A percentile compares a stretch with the other conserved stretches of the same genome.
Evolutionary conservation across 2,329 filamentous ascomycete genomes (phyloP).

Genomic region (Calonectria pteridis): DNA sequence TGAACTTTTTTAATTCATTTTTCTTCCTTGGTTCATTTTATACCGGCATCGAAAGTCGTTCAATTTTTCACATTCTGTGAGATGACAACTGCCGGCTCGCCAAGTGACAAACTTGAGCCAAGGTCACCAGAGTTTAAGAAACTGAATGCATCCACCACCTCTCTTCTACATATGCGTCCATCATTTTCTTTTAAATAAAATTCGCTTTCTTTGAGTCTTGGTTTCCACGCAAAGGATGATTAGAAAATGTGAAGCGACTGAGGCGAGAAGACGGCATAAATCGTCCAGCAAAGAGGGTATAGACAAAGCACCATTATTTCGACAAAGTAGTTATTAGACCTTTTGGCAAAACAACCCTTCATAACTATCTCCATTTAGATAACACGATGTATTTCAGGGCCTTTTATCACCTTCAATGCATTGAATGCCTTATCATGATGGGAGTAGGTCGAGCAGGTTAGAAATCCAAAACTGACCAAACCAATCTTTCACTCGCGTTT

Average conservation of each 20-base stretch:
- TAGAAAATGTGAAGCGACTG: background rate
- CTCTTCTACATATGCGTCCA: no score
- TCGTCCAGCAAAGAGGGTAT: background rate
- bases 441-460: no score
- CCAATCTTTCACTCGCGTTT: background rate
- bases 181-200: background rate
- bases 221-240: background rate
- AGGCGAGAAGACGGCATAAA: background rate
- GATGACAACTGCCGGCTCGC: background rate
- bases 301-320: background rate
- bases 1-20: background rate
- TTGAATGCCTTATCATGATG: background rate
- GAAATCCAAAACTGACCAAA: background rate
- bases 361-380: background rate
- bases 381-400: background rate
- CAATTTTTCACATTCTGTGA: background rate
- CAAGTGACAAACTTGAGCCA: background rate
- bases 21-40: no score
- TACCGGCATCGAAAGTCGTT: background rate
- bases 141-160: background rate
- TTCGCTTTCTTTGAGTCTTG: accelerated
- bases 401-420: background rate
- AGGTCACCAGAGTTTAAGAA: background rate
- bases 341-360: background rate
- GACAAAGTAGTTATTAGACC: background rate